Base-by-base conservation (phyloP, 2,329 filamentous ascomycete genomes). In the Aspergillus hiratsukae region DNA sequence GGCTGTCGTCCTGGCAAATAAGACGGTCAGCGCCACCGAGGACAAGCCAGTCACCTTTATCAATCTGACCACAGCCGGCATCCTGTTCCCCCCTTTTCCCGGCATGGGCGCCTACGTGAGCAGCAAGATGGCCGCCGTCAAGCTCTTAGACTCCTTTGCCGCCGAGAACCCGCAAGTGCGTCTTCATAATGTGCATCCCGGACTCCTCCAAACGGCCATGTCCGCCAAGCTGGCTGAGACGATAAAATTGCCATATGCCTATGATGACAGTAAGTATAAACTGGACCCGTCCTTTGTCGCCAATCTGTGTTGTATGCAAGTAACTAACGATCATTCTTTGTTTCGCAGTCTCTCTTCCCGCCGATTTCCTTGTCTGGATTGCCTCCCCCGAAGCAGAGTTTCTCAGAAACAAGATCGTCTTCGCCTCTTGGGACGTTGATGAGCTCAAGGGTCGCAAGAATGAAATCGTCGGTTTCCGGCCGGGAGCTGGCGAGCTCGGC, bases 381-480 rank as follows among this genome's bases (percentile, higher is more conserved):
- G 69, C 71, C 2, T 68, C 64, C 14, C 60, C 68, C 4, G 72
- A 78, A 62, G 72, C 73, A 4, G 64, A 65, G 1, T 77, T 76
- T 49, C 56, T 78, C 27, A 69, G 69, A 57, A 74, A 73, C 1
- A 65, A 72, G 21, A 72, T 66, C 57, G 57, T 76, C 17, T 74
- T 67, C 64, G 63, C 66, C 1, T 64, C 69, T 40, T 76, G 74
- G 73, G 75, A 78, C 61, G 72, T 77, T 7, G 68, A 73, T 49
- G 75, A 78, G 57, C 56, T 75, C 46, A 68, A 64, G 49, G 55
- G 37, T 43, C 57, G 52, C 28, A 56, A 53, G 40, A 53, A 61
- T 6, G 61, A 62, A 37, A 67, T 65, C 57, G 48, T 59, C 19
- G 54, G 54, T 56, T 31, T 31, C 27, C 45, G n/a, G 9, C 54